A percentile compares a stretch with the other conserved stretches of the same genome.
Evolutionary conservation across 257 asterid species (phyloP).

Genomic region (Salvia miltiorrhiza): DNA sequence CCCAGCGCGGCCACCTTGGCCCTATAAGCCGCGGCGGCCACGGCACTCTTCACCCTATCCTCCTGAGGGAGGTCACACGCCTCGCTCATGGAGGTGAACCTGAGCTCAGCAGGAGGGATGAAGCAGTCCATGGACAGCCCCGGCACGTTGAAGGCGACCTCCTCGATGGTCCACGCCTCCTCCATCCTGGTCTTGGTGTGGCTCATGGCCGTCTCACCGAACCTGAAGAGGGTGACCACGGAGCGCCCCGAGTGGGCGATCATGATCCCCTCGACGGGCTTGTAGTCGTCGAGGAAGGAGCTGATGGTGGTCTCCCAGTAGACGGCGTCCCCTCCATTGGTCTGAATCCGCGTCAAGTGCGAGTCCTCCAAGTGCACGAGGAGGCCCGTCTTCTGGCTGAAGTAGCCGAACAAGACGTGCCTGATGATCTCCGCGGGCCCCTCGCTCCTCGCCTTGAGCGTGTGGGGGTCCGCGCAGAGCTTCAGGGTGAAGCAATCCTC

Average conservation of each 20-base stretch:
- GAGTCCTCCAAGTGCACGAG: conserved; percentile 77
- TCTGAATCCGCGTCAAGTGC: conserved; percentile 62
- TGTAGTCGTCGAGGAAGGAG: conserved; percentile 63
- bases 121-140: conserved; percentile 69
- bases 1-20: conserved; percentile 49
- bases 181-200: conserved; percentile 78
- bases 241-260: conserved; percentile 76
- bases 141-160: conserved; percentile 64
- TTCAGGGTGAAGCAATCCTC: conserved; percentile 76
- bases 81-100: conserved; percentile 44
- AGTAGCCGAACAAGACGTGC: conserved; percentile 70
- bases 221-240: conserved; percentile 64
- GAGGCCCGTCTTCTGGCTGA: conserved; percentile 84
- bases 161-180: conserved; percentile 70
- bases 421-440: conserved; percentile 71
- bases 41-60: conserved; percentile 35
- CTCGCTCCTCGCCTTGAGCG: conserved; percentile 73
- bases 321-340: conserved; percentile 63
- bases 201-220: conserved; percentile 78
- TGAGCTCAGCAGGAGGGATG: conserved; percentile 69
- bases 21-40: conserved; percentile 43
- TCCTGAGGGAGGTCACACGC: conserved; percentile 52
- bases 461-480: conserved; percentile 60
- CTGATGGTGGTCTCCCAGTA: conserved; percentile 75
- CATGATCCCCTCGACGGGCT: conserved; percentile 75